Conservation (phyloP, 1,139 yeast species). For the Lodderomyces jiufengensis region DNA sequence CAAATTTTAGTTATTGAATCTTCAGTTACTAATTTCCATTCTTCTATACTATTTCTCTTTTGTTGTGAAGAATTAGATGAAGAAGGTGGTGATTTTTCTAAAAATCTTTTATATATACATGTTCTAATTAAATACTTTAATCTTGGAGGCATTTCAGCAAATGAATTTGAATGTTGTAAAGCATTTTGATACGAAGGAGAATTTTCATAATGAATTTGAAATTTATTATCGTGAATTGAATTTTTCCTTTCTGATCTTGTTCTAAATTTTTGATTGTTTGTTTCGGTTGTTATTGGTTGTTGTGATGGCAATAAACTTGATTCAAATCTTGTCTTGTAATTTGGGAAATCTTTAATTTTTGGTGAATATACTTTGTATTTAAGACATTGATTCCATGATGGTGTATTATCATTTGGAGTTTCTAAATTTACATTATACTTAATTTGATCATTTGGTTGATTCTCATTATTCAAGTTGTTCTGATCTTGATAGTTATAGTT, state of each 20-base stretch:
- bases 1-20: constrained; percentile 51
- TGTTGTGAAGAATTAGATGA: no score
- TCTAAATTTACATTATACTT: constrained; percentile 27
- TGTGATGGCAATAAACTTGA: constrained; percentile 16
- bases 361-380: constrained; percentile 47
- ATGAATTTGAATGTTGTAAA: constrained; percentile 25
- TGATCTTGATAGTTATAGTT: constrained; percentile 3
- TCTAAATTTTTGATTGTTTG: background rate
- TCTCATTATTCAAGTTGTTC: constrained; percentile 11
- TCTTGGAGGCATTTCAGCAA: constrained; percentile 48
- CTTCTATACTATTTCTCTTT: constrained; percentile 18
- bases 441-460: constrained; percentile 10
- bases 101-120: constrained; percentile 43
- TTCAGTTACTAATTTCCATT: constrained; percentile 56
- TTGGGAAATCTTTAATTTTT: constrained; percentile 44
- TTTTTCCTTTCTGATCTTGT: background rate
- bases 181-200: constrained; percentile 27
- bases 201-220: constrained; percentile 31
- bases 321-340: constrained; percentile 36
- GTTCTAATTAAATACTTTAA: constrained; percentile 48
- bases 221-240: constrained; percentile 9
- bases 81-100: constrained; percentile 27
- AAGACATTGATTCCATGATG: constrained; percentile 47
- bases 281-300: background rate
- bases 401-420: constrained; percentile 41